Base-by-base conservation (phyloP, 768 basidiomycete species). In the Lactarius psammicola region DNA sequence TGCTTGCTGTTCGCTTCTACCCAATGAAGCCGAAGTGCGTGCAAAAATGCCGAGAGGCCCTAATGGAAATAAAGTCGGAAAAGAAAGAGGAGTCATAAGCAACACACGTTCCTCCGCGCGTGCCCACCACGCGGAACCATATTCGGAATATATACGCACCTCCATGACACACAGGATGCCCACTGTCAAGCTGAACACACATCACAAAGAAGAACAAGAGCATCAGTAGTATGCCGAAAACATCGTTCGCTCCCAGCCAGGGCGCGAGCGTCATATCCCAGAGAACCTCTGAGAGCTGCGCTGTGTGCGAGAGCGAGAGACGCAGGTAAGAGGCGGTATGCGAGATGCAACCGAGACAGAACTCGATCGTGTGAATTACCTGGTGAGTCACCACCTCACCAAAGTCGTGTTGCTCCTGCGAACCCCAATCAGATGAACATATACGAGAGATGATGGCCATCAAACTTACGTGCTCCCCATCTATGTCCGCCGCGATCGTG, bases 1-100 rank as follows among this genome's bases (percentile, higher is more conserved):
- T 95, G 94, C 81, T 97, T 96, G 79, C 94, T 95, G 80, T 96
- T 97, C 60, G 89, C 93, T 78, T 98, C 95, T 65, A 98, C 96
- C 94, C 96, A 98, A 77, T 98, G 96, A 71, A 98, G 82, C 73
- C 96, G 88, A 68, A 98, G 84, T 8, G 96, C 96, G 76, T 98
- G 96, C 76, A 98, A 77, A 81, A 98, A 98, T 42, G 96, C 96
- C 72, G 91, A 94, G 38, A 98, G 81, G 70, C 96, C 95, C 92
- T 95, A 70, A 28, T 17, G 26, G 28, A 46, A 38, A 56, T 65
- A 56, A n/a, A 53, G 13, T 6, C 23, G 11, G 23, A 51, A 23
- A 23, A 13, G 49, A 15, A 51, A 15, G 36, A 15, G 36, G 36
- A 38, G 36, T 2, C 36, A 18, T 69, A 36, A 62, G 46, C 11